phyloP scores from a whole-genome alignment of 257 asterid genomes.

The Rauvolfia tetraphylla region DNA sequence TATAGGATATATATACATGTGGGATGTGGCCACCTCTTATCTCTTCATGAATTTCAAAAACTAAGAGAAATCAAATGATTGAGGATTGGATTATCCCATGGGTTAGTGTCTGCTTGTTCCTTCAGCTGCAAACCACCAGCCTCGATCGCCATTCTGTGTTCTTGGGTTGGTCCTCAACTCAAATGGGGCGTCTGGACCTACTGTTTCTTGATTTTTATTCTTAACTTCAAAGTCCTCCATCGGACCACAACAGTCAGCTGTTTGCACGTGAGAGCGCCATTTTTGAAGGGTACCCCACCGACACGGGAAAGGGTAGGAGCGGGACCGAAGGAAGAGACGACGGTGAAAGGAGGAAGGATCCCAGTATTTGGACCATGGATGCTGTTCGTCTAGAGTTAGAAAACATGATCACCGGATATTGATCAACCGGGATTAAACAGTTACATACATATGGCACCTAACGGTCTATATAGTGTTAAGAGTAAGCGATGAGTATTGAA shows the following conservation, averaged over 20 bases:
- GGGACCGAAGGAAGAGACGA: not conserved
- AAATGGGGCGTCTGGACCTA: not conserved
- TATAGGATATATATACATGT: too few species aligned
- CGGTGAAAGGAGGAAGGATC: too few species aligned
- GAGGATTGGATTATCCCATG: not conserved
- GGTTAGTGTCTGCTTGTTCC: not conserved
- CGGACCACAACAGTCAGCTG: not conserved
- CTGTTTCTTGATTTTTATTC: not conserved
- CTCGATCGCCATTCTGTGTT: not conserved
- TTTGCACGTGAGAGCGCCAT: not conserved
- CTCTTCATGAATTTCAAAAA: not conserved
- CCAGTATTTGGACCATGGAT: too few species aligned
- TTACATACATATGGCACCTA: too few species aligned
- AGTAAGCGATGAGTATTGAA: not conserved
- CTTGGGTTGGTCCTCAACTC: too few species aligned
- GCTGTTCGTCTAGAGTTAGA: too few species aligned
- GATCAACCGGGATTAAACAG: too few species aligned
- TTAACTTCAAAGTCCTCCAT: not conserved
- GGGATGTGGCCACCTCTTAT: not conserved
- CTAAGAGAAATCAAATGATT: not conserved
- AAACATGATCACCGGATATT: too few species aligned
- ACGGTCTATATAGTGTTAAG: too few species aligned
- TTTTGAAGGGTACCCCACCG: not conserved
- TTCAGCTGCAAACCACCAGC: not conserved
- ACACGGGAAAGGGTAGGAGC: not conserved